Percentiles rank a stretch among this genome's conserved stretches.
Conservation (phyloP, 345 rosid genomes). For the Populus pruinosa region DNA sequence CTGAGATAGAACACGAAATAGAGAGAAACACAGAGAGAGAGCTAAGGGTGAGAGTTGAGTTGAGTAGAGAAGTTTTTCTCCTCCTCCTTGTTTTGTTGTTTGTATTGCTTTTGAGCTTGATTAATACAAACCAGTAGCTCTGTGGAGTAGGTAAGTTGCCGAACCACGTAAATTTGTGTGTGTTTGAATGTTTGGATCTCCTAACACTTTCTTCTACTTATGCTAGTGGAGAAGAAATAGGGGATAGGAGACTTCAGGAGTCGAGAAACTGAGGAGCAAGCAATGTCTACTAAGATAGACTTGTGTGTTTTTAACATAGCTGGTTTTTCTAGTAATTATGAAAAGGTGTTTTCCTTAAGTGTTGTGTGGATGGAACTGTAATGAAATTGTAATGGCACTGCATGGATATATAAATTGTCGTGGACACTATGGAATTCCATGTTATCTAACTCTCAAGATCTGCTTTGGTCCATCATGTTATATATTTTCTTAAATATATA, state of each 20-base stretch:
- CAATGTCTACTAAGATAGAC: neutral
- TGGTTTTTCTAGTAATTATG: neutral
- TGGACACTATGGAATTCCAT: neutral
- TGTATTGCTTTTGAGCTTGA: too few relatives aligned
- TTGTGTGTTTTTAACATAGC: neutral
- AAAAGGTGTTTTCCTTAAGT: neutral
- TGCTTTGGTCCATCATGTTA: too few relatives aligned
- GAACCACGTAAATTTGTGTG: too few relatives aligned
- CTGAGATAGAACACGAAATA: too few relatives aligned
- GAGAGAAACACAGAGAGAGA: too few relatives aligned
- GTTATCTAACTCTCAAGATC: neutral
- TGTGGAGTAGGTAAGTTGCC: too few relatives aligned
- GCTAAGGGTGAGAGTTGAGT: too few relatives aligned
- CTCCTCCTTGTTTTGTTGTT: too few relatives aligned
- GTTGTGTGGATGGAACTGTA: neutral
- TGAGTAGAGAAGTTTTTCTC: too few relatives aligned
- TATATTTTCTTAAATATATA: too few relatives aligned
- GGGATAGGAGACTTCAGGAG: slow-evolving; percentile 10
- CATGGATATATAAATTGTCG: neutral
- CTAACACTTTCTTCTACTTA: neutral
- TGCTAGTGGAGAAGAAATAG: neutral
- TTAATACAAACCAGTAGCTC: too few relatives aligned
- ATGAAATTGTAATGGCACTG: neutral
- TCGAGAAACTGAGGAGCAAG: neutral
- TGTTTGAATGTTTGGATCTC: too few relatives aligned